A percentile compares a stretch with the other conserved stretches of the same genome.
Evolutionary conservation across 768 basidiomycete species (phyloP).

Genomic region (Lactifluus pinguis): DNA sequence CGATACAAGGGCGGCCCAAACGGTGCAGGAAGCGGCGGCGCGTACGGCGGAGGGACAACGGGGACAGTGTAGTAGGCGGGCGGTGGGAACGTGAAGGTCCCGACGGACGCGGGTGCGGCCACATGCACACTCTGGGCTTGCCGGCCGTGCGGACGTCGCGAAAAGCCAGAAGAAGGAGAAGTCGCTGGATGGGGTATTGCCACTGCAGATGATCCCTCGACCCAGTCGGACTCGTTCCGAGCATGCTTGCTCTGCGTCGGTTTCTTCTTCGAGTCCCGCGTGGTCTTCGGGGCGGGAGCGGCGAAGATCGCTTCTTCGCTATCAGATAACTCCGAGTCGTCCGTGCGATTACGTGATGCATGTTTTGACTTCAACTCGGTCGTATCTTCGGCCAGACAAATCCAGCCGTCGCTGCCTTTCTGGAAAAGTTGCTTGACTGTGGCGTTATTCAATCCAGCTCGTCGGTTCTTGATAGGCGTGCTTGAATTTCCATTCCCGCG

Average conservation of each 20-base stretch:
- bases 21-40: not conserved
- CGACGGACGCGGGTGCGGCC: slow-evolving; percentile 11
- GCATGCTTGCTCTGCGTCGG: slow-evolving; percentile 1
- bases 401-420: slow-evolving; percentile 19
- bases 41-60: not conserved
- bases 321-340: slow-evolving; percentile 15
- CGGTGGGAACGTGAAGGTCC: slow-evolving; percentile 19
- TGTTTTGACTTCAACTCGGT: slow-evolving; percentile 1
- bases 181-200: not conserved
- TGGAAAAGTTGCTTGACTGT: slow-evolving; percentile 20
- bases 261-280: slow-evolving; percentile 11
- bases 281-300: not conserved
- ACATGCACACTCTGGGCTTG: slow-evolving; percentile 2
- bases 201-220: not conserved
- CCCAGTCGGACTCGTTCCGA: slow-evolving; percentile 1
- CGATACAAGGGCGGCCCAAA: slow-evolving; percentile 2
- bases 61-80: slow-evolving; percentile 10
- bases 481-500: not conserved
- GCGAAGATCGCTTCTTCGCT: slow-evolving; percentile 1
- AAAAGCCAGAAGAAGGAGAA: not conserved
- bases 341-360: not conserved
- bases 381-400: slow-evolving; percentile 8
- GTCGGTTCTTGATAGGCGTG: not conserved
- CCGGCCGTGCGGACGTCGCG: not conserved
- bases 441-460: slow-evolving; percentile 4